These are phyloP conservation scores for Zygnema circumcarinatum DNA, from an alignment of 139 green algal genomes.

Conservation along the genomic window DNA sequence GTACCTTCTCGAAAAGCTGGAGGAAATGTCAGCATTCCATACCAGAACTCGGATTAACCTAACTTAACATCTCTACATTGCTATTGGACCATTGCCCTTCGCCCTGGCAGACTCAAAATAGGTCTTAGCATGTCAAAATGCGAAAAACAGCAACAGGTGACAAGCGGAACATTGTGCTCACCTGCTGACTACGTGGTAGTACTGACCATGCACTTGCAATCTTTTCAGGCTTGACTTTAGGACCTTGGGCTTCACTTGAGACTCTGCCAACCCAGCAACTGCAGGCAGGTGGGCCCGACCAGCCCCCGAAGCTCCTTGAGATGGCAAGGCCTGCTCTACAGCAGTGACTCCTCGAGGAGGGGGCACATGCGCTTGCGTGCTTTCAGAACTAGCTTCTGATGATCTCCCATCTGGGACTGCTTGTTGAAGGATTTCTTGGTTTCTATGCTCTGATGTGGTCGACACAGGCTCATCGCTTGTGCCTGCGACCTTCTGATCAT, in stretches of 20 bases:
- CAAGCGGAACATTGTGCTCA: too few species aligned
- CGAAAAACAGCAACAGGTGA: too few species aligned
- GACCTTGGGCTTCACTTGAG: not conserved
- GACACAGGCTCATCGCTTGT: not conserved
- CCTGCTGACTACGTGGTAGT: constrained; percentile 39
- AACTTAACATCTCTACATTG: too few species aligned
- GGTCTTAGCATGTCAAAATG: too few species aligned
- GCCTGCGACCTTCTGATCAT: not conserved
- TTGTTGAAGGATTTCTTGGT: not conserved
- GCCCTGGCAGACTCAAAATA: too few species aligned
- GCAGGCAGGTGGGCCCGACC: not conserved
- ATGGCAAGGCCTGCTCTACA: not conserved
- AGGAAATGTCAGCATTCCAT: too few species aligned
- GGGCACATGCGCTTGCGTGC: not conserved
- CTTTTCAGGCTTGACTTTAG: constrained; percentile 32
- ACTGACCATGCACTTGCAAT: not conserved
- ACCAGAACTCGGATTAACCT: too few species aligned
- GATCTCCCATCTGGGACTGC: not conserved
- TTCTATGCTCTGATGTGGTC: not conserved
- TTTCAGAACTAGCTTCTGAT: not conserved
- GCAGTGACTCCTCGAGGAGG: not conserved
- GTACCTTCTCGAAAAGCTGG: too few species aligned
- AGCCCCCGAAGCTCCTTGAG: not conserved
- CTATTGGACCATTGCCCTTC: too few species aligned
- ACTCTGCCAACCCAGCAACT: not conserved